Conservation (phyloP, 441 rosid species). For the Brassica balearica region DNA sequence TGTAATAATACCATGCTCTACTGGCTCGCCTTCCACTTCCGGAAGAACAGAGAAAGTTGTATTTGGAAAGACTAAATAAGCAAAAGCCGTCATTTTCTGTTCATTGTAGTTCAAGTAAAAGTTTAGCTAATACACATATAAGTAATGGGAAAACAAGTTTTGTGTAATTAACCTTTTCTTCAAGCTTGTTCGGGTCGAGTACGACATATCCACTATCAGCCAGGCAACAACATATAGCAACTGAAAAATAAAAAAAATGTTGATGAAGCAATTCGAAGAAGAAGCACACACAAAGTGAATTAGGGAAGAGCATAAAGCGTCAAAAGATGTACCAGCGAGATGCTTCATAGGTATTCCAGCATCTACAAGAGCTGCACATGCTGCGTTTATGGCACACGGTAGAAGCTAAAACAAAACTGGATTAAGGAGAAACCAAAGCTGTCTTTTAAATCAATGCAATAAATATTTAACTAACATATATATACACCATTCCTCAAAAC, state of each 20-base stretch:
- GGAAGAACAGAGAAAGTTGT: conserved; percentile 66
- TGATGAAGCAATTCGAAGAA: conserved; percentile 27
- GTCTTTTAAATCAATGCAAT: not conserved
- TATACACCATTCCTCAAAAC: not conserved
- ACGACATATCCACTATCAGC: conserved; percentile 63
- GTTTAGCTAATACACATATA: conserved; percentile 13
- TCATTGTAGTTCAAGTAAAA: conserved; percentile 26
- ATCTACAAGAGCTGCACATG: conserved; percentile 94
- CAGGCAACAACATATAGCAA: conserved; percentile 86
- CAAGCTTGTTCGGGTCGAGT: conserved; percentile 85
- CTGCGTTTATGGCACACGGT: conserved; percentile 92
- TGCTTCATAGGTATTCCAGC: conserved; percentile 97
- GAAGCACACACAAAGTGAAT: not conserved
- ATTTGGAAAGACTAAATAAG: conserved; percentile 87
- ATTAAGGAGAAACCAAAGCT: conserved; percentile 50
- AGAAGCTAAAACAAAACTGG: conserved; percentile 63
- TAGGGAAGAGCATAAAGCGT: conserved; percentile 24
- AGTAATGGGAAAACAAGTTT: not conserved
- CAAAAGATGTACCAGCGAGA: conserved; percentile 71
- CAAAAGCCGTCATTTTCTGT: conserved; percentile 86
- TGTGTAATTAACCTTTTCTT: conserved; percentile 70
- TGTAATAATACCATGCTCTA: conserved; percentile 79
- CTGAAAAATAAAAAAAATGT: conserved; percentile 46
- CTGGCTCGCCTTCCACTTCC: conserved; percentile 58
- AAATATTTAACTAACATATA: no score